Evolutionary conservation across 2,329 filamentous ascomycete species (phyloP), one percentile per base, ranked within the genome.

Genomic region (Sporothrix mexicana): DNA sequence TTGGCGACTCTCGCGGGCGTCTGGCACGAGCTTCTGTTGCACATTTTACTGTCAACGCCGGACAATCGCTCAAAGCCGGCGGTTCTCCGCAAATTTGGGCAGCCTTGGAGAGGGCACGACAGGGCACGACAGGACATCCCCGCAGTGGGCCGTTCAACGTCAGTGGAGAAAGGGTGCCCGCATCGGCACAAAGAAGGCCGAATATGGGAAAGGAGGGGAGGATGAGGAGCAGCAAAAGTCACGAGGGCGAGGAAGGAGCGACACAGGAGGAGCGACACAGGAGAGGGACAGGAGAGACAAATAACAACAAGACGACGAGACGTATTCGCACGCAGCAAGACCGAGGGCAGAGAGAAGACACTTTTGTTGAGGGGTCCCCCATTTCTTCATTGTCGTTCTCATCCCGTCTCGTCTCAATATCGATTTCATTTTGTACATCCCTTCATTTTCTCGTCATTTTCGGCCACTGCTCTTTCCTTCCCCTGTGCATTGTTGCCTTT

Each of bases 101-200:
- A 51, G 47, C 13, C 47, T 17, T 51, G 47, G 47, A 51, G 13
- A n/a, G 47, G 15, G 47, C 47, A 51, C 47, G 47, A 15, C 47
- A n/a, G 15, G 17, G 47, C 15, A 51, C 15, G 47, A 51, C 55
- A 36, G 17, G 17, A 15, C 3, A n/a, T 30, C 55, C 25, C 25
- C 25, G 55, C 55, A 59, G 25, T 59, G 55, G 25, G 17, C 55
- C 55, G 9, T 12, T 30, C 1, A 59, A 59, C 47, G 25, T 15
- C 23, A 59, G 55, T 30, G 23, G 55, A 30, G 55, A 30, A 36
- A 7, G 30, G 7, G 3, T 7, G 7, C 12, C 23, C 23, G 55
- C 41, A 25, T 47, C 61, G 41, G 23, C 61, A 13, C 41, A 66
- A 69, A 73, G 67, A 23, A 64, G 59, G 61, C 61, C 61, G 61